These are phyloP conservation scores for Aciculoconidium aculeatum DNA, from an alignment of 805 yeast genomes.

Conservation along the genomic window DNA sequence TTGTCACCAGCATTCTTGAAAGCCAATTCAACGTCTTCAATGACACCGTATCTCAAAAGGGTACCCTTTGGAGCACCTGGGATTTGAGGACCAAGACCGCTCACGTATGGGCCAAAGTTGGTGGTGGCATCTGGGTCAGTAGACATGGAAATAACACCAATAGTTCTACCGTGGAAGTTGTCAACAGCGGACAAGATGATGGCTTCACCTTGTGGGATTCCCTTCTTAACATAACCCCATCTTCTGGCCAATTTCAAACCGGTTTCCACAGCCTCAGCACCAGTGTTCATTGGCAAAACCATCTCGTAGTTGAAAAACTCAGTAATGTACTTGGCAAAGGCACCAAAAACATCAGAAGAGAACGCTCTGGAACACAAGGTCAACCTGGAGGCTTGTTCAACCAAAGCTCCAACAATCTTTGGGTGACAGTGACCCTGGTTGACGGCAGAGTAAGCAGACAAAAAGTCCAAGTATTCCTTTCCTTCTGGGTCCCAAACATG, in stretches of 20 bases:
- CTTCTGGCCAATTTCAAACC: constrained; percentile 90
- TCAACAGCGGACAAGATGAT: constrained; percentile 80
- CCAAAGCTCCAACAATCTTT: constrained; percentile 74
- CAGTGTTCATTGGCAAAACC: constrained; percentile 97
- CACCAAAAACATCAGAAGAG: constrained; percentile 82
- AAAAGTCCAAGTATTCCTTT: constrained; percentile 83
- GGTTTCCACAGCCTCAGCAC: constrained; percentile 98
- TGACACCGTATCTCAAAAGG: constrained; percentile 71
- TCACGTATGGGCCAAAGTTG: constrained; percentile 84
- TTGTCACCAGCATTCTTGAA: constrained; percentile 78
- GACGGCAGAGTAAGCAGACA: constrained; percentile 94
- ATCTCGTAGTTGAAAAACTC: constrained; percentile 86
- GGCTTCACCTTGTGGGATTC: constrained; percentile 78
- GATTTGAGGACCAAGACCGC: constrained; percentile 75
- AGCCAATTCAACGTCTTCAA: constrained; percentile 82
- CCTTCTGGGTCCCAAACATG: constrained; percentile 99
- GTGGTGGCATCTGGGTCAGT: constrained; percentile 91
- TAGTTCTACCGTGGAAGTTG: constrained; percentile 95
- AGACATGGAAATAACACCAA: constrained; percentile 93
- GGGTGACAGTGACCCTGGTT: constrained; percentile 99
- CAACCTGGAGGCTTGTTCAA: constrained; percentile 78
- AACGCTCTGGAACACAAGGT: constrained; percentile 92
- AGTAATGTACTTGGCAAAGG: constrained; percentile 80
- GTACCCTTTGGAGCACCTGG: constrained; percentile 64
- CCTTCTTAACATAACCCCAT: constrained; percentile 92